A percentile compares a stretch with the other conserved stretches of the same genome.
Evolutionary conservation across 768 basidiomycete genomes (phyloP).

Genomic region (Pleurotus ostreatus): DNA sequence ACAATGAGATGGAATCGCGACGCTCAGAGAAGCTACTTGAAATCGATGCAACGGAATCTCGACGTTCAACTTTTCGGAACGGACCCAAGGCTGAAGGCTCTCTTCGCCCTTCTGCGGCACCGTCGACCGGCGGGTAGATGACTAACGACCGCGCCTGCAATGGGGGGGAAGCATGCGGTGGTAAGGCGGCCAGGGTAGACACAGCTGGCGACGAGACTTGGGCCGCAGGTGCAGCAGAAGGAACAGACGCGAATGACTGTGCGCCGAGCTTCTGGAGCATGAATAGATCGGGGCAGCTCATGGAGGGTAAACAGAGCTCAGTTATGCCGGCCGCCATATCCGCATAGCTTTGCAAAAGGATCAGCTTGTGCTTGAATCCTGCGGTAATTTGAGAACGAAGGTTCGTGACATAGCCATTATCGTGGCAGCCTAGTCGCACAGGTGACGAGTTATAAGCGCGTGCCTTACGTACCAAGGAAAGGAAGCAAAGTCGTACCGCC

Average conservation of each 20-base stretch:
- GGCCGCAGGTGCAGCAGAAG: neutral
- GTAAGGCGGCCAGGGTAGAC: neutral
- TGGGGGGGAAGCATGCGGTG: neutral
- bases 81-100: neutral
- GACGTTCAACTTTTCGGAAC: conserved; percentile 2
- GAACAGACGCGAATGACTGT: conserved; percentile 15
- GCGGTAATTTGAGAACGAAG: conserved; percentile 63
- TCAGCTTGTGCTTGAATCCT: conserved; percentile 60
- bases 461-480: conserved; percentile 5
- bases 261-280: conserved; percentile 47
- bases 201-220: neutral
- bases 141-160: neutral
- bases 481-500: conserved; percentile 42
- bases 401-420: conserved; percentile 64
- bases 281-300: conserved; percentile 57
- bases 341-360: conserved; percentile 59
- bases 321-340: conserved; percentile 58
- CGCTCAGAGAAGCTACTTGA: conserved; percentile 1
- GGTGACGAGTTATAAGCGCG: neutral
- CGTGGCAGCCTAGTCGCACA: conserved; percentile 53
- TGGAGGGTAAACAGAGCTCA: conserved; percentile 50
- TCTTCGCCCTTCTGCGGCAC: neutral
- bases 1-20: neutral
- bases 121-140: neutral
- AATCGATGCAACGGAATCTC: conserved; percentile 1